A percentile compares a stretch with the other conserved stretches of the same genome.
phyloP scores from a whole-genome alignment of 2,329 filamentous ascomycete genomes.

The Microcera coccophila region DNA sequence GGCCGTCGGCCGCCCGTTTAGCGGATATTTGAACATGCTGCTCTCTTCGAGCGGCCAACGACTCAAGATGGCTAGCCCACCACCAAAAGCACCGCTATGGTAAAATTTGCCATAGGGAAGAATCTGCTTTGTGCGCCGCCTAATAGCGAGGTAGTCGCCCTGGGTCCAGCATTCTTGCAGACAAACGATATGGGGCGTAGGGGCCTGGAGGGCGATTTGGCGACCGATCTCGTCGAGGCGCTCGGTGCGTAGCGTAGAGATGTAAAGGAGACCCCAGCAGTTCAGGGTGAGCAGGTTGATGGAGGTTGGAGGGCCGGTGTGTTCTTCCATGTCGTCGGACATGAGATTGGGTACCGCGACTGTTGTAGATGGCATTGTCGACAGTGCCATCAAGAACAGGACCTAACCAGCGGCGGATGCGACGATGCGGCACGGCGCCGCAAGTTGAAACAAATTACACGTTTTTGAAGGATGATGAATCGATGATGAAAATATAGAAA shows the following conservation, averaged over 20 bases:
- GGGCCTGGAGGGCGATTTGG: slow-evolving; percentile 65
- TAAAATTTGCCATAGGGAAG: slow-evolving; percentile 94
- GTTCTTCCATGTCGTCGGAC: slow-evolving; percentile 19
- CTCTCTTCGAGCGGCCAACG: slow-evolving; percentile 90
- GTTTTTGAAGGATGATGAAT: no score
- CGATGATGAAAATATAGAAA: no score
- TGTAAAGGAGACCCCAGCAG: slow-evolving; percentile 92
- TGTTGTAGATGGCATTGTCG: slow-evolving; percentile 1
- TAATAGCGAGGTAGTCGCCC: slow-evolving; percentile 75
- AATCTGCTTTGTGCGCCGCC: slow-evolving; percentile 65
- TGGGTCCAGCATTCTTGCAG: slow-evolving; percentile 94
- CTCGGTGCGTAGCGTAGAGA: slow-evolving; percentile 72
- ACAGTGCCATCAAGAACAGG: slow-evolving; percentile 15
- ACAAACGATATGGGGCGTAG: slow-evolving; percentile 79
- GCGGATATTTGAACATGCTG: slow-evolving; percentile 79
- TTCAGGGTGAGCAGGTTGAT: slow-evolving; percentile 86
- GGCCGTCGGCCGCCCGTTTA: slow-evolving; percentile 89
- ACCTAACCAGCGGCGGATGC: slow-evolving; percentile 11
- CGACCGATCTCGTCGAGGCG: slow-evolving; percentile 81
- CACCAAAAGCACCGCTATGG: slow-evolving; percentile 81
- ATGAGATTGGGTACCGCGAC: no score
- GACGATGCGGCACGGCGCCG: no score
- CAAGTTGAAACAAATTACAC: no score
- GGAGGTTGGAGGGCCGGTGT: slow-evolving; percentile 43
- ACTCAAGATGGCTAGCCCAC: slow-evolving; percentile 82